Percentiles rank a stretch among this genome's conserved stretches.
Evolutionary conservation across 225 moss, liverwort and hornwort genomes (phyloP).

Genomic region (Marchantia polymorpha): DNA sequence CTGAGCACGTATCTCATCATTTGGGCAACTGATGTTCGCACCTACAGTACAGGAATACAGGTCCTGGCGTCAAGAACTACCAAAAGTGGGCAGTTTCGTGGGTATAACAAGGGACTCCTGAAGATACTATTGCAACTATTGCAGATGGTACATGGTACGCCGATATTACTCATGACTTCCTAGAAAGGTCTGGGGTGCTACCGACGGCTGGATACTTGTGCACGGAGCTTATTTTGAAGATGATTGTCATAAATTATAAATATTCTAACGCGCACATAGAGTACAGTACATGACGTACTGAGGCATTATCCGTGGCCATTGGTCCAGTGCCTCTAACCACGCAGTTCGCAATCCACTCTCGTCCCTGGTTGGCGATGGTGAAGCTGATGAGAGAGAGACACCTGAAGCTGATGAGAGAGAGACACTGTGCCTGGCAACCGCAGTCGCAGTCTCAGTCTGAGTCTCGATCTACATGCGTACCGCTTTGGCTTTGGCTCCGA

Average conservation of each 20-base stretch:
- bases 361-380: no score
- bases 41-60: neutral
- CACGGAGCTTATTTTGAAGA: neutral
- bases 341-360: neutral
- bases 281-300: neutral
- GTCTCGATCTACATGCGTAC: no score
- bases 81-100: conserved; percentile 1
- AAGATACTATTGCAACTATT: conserved; percentile 1
- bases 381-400: no score
- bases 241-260: neutral
- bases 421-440: no score
- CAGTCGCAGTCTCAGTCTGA: no score
- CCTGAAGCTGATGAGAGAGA: no score
- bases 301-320: neutral
- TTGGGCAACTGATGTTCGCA: neutral
- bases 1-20: conserved; percentile 4
- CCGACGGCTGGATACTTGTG: neutral
- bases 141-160: neutral
- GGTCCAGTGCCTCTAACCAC: neutral
- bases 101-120: neutral
- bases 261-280: neutral
- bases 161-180: neutral
- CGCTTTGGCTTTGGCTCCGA: neutral
- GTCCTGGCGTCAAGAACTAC: neutral
- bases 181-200: neutral